phyloP scores from a whole-genome alignment of 2,329 filamentous ascomycete genomes.

The Rutstroemia sp. region DNA sequence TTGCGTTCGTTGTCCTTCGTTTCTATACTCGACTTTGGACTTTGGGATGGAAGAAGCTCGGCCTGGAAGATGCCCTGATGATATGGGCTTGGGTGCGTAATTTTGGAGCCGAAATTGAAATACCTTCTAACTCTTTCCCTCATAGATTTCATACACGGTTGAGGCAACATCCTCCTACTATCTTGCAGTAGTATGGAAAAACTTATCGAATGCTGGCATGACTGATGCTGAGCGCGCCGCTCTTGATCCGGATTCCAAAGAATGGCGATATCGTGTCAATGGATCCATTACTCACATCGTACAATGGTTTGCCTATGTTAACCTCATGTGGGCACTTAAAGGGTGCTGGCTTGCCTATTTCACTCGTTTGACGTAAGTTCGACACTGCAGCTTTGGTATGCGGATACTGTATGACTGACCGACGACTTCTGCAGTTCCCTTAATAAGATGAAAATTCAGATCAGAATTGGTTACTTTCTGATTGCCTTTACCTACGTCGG shows the following conservation, averaged over 20 bases:
- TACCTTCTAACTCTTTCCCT: neutral
- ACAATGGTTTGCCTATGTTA: constrained; percentile 4
- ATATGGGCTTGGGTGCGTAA: neutral
- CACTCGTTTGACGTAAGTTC: neutral
- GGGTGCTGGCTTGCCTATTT: constrained; percentile 1
- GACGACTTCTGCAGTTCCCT: neutral
- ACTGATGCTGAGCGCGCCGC: neutral
- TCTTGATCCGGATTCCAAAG: neutral
- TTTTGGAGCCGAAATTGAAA: neutral
- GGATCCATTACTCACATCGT: neutral
- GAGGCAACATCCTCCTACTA: neutral
- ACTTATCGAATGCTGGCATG: constrained; percentile 3
- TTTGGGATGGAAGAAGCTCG: neutral
- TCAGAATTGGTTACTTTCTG: constrained; percentile 1
- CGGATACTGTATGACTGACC: neutral
- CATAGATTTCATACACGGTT: constrained; percentile 3
- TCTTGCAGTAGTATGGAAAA: neutral
- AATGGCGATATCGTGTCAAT: constrained; percentile 4
- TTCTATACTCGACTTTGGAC: neutral
- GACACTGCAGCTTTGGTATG: neutral
- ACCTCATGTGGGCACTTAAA: constrained; percentile 1
- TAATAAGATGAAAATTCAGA: neutral
- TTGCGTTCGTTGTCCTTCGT: neutral
- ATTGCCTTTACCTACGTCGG: neutral
- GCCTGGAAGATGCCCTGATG: constrained; percentile 2